These are phyloP conservation scores for Liriodendron chinense DNA, from an alignment of 164 flowering plant genomes.

Conservation along the genomic window DNA sequence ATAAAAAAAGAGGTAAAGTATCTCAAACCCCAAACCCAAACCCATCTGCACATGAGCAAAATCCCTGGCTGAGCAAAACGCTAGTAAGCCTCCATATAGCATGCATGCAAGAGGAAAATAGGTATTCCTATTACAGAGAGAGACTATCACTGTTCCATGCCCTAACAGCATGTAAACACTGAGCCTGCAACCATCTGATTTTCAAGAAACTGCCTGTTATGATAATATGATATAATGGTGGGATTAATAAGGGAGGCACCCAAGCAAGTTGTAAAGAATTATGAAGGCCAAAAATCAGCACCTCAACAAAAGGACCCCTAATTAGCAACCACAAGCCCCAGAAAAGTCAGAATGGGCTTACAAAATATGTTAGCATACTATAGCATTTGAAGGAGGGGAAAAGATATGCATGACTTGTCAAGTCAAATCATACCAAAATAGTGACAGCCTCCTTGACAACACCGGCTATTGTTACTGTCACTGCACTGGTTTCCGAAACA, in stretches of 20 bases:
- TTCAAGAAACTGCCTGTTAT: background rate
- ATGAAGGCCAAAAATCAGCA: too few species aligned
- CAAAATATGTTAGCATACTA: background rate
- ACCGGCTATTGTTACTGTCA: constrained; percentile 95
- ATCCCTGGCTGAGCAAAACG: background rate
- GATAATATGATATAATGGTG: background rate
- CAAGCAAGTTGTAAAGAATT: background rate
- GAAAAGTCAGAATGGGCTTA: constrained; percentile 4
- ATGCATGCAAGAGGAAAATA: too few species aligned
- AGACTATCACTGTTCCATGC: background rate
- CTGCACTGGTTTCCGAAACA: constrained; percentile 95
- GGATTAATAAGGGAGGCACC: background rate
- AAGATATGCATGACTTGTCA: background rate
- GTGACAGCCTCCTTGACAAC: constrained; percentile 98
- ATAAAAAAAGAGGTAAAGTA: background rate
- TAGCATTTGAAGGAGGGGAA: too few species aligned
- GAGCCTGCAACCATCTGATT: background rate
- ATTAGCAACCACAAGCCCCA: constrained; percentile 3
- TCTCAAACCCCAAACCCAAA: background rate
- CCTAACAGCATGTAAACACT: background rate
- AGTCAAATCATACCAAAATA: constrained; percentile 62
- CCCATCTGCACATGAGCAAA: background rate
- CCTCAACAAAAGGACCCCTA: background rate
- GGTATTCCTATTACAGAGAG: too few species aligned
- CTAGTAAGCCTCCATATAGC: too few species aligned